Conservation (phyloP, 1,284 basidiomycete species). For the Papiliotrema flavescens region DNA sequence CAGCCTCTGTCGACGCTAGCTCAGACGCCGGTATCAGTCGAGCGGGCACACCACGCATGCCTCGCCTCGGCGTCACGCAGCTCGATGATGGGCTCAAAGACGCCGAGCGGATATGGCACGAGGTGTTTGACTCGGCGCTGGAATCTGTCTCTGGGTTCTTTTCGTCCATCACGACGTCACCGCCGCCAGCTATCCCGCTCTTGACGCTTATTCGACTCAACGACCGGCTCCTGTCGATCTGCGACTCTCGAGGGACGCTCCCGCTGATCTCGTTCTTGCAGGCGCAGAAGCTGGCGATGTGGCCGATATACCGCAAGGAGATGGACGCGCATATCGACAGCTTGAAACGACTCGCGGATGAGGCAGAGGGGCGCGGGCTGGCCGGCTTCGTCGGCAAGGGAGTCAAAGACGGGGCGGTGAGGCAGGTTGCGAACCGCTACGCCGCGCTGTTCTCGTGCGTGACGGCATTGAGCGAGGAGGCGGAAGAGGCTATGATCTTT, state of each 20-base stretch:
- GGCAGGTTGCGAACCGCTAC: constrained; percentile 62
- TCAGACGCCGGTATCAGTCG: constrained; percentile 30
- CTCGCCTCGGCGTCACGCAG: constrained; percentile 29
- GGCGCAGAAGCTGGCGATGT: constrained; percentile 73
- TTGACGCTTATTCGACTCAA: constrained; percentile 84
- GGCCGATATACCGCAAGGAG: constrained; percentile 83
- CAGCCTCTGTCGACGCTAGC: constrained; percentile 20
- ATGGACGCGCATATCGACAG: constrained; percentile 80
- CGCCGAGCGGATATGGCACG: constrained; percentile 68
- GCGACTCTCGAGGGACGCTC: constrained; percentile 68
- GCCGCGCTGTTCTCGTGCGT: constrained; percentile 73
- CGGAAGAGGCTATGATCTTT: constrained; percentile 91
- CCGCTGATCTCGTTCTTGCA: constrained; percentile 77
- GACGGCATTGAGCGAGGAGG: constrained; percentile 70
- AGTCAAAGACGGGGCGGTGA: constrained; percentile 66
- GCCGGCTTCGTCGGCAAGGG: constrained; percentile 55
- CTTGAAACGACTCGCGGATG: constrained; percentile 74
- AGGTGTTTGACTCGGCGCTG: constrained; percentile 80
- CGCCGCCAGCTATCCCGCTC: constrained; percentile 67
- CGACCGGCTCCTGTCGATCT: constrained; percentile 68
- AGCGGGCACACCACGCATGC: neutral
- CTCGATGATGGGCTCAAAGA: constrained; percentile 52
- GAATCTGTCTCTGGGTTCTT: constrained; percentile 63
- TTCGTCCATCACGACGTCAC: constrained; percentile 42
- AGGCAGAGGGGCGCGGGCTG: constrained; percentile 53